Evolutionary conservation across 768 basidiomycete species (phyloP), one percentile per base, ranked within the genome.

Genomic region (Rhodocollybia butyracea): DNA sequence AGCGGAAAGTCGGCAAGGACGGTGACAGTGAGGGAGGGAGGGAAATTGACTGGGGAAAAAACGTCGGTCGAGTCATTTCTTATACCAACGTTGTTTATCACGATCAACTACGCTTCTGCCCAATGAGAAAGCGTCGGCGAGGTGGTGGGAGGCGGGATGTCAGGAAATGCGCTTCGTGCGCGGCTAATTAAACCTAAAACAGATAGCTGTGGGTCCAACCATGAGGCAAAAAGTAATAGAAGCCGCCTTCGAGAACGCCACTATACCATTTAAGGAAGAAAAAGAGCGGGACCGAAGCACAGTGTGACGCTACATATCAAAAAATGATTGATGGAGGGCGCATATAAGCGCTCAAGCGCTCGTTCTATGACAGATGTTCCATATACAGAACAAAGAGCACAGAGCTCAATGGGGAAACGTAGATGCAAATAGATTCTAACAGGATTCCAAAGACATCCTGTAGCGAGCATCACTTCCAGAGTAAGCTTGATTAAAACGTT

Each of bases 11-110:
- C 3, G 39, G 22, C 31, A 29, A 36, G 24, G 38, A 24, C 7
- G 48, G 29, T 15, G 27, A 22, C 11, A 6, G 7, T 10, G 42
- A 19, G 42, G 46, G 5, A 22, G 32, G 48, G 41, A 30, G 31
- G 38, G 38, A 53, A 40, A 53, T 27, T 27, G 27, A 53, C 21
- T 41, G 38, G 36, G 51, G 27, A 32, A 36, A 30, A 53, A 13
- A 43, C 39, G n/a, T 19, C 12, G 8, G 5, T 40, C 31, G 51
- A 53, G 51, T 53, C 51, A 53, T 53, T 53, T 53, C 51, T 53
- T 53, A 41, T 41, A 41, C 24, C 34, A 11, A 30, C 39, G 24
- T n/a, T 53, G 51, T 53, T 53, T 41, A 22, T 22, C 5, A 13
- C 4, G 13, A 30, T 51, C 11, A 51, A 51, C 50, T 12, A 19